Base-by-base conservation (phyloP, 2,329 filamentous ascomycete species). In the Cladosporium halotolerans region DNA sequence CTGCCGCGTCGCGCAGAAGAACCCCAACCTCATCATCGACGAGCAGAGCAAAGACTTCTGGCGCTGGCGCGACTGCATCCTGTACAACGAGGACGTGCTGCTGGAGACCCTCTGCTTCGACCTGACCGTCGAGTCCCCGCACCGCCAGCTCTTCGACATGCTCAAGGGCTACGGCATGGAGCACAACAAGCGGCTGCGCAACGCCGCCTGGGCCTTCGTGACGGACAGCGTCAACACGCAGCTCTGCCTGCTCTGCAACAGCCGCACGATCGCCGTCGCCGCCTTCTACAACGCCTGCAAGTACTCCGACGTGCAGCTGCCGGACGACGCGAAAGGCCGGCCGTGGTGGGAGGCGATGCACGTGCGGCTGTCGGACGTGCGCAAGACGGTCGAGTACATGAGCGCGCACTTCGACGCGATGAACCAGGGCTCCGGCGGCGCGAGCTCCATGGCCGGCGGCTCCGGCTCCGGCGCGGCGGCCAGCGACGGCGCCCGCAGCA, bases 11-110 rank as follows among this genome's bases (percentile, higher is more conserved):
- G 93, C 92, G 28, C 90, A 96, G 70, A 97, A 99, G 74, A 92
- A 97, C 62, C 79, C 89, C 1, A 88, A 89, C 63, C 81, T 96
- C 55, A 77, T 92, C 51, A 88, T 97, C 49, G 93, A 99, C 67
- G 93, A 97, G 71, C 91, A 97, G 70, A 95, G 88, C 61, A 97
- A 96, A 66, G 93, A 99, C 67, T 99, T 93, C 68, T 99, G 93
- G 93, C 83, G 88, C 65, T 99, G 93, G 93, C 83, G 90, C 57
- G 93, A 99, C 67, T 93, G 86, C 55, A 95, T 99, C 54, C 76
- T 97, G 11, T 85, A 87, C 60, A 89, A 95, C 66, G 93, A 99
- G 72, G 93, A 97, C 68, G 76, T 92, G 41, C 86, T 99, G 74
- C 79, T 99, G 13, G 93, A 97, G 69, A 83, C 84, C 43, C 77